Conservation (phyloP, 208 protist species). For the Jaenimonas drosophilae region DNA sequence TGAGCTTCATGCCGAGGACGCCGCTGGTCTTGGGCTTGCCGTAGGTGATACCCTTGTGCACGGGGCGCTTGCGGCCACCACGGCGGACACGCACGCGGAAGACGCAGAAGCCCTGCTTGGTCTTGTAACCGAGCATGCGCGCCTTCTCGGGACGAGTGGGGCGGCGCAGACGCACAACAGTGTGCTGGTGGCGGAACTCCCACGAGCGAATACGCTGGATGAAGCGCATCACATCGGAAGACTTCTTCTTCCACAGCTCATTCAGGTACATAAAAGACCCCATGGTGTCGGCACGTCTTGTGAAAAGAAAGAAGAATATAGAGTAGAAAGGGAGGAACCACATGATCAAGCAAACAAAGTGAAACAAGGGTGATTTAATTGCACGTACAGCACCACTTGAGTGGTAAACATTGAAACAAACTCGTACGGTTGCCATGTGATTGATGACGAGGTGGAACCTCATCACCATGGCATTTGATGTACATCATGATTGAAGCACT, state of each 20-base stretch:
- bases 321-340: conserved; percentile 1
- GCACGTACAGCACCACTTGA: no score
- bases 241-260: conserved; percentile 99
- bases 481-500: background rate
- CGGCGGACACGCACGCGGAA: conserved; percentile 98
- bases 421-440: no score
- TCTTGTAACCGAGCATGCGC: conserved; percentile 99
- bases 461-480: no score
- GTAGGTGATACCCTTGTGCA: conserved; percentile 96
- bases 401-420: no score
- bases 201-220: conserved; percentile 97
- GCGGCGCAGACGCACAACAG: conserved; percentile 86
- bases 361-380: background rate
- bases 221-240: conserved; percentile 99
- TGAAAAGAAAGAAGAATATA: conserved; percentile 5
- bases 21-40: conserved; percentile 98
- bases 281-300: conserved; percentile 53
- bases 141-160: conserved; percentile 99
- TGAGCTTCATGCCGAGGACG: conserved; percentile 96
- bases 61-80: conserved; percentile 97
- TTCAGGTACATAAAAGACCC: conserved; percentile 99
- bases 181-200: conserved; percentile 98
- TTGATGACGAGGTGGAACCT: no score
- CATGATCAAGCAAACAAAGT: background rate
- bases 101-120: conserved; percentile 98